These are phyloP conservation scores for Plantago lanceolata DNA, from an alignment of 305 asterid genomes.

Conservation along the genomic window DNA sequence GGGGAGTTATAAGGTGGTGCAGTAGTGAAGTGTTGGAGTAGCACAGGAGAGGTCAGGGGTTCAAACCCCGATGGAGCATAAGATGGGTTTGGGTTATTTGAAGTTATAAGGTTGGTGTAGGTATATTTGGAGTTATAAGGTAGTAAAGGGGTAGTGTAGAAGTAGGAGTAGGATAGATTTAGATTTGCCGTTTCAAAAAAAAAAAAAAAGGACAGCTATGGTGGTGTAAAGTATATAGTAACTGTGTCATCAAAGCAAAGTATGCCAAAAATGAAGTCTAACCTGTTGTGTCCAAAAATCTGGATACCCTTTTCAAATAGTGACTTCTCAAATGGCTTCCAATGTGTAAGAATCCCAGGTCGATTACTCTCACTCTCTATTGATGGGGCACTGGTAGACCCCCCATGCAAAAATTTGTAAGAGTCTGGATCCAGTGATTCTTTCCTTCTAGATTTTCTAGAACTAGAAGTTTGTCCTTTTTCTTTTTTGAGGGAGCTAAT, in stretches of 20 bases:
- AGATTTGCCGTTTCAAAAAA: too few relatives aligned
- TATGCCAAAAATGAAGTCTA: constrained; percentile 30
- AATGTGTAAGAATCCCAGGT: constrained; percentile 41
- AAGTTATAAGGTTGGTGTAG: too few relatives aligned
- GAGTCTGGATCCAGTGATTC: constrained; percentile 41
- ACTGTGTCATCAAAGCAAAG: constrained; percentile 7
- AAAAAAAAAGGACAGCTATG: too few relatives aligned
- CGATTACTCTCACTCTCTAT: constrained; percentile 46
- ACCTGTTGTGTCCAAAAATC: constrained; percentile 93
- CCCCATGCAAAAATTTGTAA: constrained; percentile 46
- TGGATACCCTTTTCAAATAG: constrained; percentile 87
- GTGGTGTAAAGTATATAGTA: background rate
- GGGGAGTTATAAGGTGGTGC: too few relatives aligned
- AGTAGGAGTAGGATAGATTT: too few relatives aligned
- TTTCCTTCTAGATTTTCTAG: constrained; percentile 53
- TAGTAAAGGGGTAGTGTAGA: too few relatives aligned
- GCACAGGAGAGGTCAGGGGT: too few relatives aligned
- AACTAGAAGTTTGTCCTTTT: constrained; percentile 44
- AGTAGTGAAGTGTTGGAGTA: too few relatives aligned
- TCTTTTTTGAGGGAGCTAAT: constrained; percentile 36
- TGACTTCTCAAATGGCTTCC: constrained; percentile 90
- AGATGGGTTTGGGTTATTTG: too few relatives aligned
- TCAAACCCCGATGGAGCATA: too few relatives aligned
- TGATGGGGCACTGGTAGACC: constrained; percentile 50
- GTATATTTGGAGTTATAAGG: too few relatives aligned